A percentile compares a stretch with the other conserved stretches of the same genome.
Conservation (phyloP, 2,329 filamentous ascomycete species). For the Pestalotiopsis sp. region DNA sequence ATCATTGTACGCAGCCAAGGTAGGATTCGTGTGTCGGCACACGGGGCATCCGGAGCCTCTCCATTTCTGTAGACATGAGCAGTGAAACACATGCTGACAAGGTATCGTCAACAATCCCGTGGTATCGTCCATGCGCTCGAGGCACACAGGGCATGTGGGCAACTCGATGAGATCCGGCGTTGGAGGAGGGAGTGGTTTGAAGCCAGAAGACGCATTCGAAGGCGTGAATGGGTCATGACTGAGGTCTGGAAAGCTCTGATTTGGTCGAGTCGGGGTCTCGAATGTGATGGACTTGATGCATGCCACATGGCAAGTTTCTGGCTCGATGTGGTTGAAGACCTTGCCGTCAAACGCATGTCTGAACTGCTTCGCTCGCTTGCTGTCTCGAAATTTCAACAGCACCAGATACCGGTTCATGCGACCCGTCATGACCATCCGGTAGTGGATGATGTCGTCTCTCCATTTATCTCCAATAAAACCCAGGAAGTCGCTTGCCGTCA, state of each 20-base stretch:
- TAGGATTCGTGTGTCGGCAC: conserved; percentile 78
- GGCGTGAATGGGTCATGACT: conserved; percentile 67
- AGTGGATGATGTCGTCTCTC: conserved; percentile 85
- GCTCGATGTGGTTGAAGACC: conserved; percentile 91
- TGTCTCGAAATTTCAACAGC: conserved; percentile 87
- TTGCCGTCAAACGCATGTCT: conserved; percentile 88
- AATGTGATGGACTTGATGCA: conserved; percentile 93
- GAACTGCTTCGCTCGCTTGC: conserved; percentile 76
- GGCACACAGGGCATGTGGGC: conserved; percentile 92
- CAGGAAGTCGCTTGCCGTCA: conserved; percentile 87
- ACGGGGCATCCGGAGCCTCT: conserved; percentile 92
- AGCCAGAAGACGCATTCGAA: conserved; percentile 33
- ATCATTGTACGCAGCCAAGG: conserved; percentile 18
- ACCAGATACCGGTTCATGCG: conserved; percentile 92
- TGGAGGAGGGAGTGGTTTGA: conserved; percentile 64
- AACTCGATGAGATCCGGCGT: conserved; percentile 88
- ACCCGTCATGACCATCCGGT: conserved; percentile 89
- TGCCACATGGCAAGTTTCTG: conserved; percentile 92
- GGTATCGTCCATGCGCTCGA: conserved; percentile 98
- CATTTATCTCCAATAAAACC: conserved; percentile 91
- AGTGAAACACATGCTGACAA: conserved; percentile 98
- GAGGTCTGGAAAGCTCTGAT: conserved; percentile 58
- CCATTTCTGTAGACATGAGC: conserved; percentile 95
- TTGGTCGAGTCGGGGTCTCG: conserved; percentile 58
- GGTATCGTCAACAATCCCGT: conserved; percentile 93